Evolutionary conservation across 2,329 filamentous ascomycete species (phyloP).

Genomic region (Niveomyces coronatus): DNA sequence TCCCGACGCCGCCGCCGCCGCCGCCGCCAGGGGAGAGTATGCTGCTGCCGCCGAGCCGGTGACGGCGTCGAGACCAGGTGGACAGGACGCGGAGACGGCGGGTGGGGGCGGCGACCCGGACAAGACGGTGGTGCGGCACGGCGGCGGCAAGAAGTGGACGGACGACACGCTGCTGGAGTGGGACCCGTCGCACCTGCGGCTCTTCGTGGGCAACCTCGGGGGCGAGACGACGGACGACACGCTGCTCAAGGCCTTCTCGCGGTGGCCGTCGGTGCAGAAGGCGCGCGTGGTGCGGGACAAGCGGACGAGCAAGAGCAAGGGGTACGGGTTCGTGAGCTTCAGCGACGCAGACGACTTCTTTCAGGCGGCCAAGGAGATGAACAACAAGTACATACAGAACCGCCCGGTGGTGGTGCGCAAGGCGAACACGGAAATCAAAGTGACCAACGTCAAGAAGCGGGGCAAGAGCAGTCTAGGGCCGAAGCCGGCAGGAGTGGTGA

Average conservation of each 20-base stretch:
- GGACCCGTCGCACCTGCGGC: conserved; percentile 87
- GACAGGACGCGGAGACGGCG: conserved; percentile 25
- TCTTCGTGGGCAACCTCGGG: conserved; percentile 94
- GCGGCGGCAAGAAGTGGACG: conserved; percentile 87
- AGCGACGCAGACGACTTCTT: conserved; percentile 94
- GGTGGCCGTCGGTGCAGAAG: conserved; percentile 82
- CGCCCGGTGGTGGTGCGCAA: conserved; percentile 83
- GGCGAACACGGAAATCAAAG: conserved; percentile 84
- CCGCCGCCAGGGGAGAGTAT: no score
- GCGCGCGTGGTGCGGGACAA: conserved; percentile 92
- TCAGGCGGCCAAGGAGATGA: conserved; percentile 93
- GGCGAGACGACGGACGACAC: conserved; percentile 97
- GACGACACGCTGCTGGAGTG: conserved; percentile 85
- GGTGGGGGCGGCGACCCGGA: conserved; percentile 40
- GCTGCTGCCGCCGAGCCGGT: no score
- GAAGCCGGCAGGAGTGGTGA: conserved; percentile 42
- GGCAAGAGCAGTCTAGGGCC: conserved; percentile 36
- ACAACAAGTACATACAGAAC: conserved; percentile 97
- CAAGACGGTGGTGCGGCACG: conserved; percentile 76
- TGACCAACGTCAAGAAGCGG: conserved; percentile 49
- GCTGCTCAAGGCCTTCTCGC: conserved; percentile 83
- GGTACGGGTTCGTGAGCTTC: conserved; percentile 95
- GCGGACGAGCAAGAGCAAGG: conserved; percentile 89
- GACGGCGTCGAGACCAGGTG: no score
- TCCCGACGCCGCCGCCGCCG: conserved; percentile 25